Evolutionary conservation across 441 rosid genomes (phyloP), one percentile per base, ranked within the genome.

Genomic region (Isatis lusitanica): DNA sequence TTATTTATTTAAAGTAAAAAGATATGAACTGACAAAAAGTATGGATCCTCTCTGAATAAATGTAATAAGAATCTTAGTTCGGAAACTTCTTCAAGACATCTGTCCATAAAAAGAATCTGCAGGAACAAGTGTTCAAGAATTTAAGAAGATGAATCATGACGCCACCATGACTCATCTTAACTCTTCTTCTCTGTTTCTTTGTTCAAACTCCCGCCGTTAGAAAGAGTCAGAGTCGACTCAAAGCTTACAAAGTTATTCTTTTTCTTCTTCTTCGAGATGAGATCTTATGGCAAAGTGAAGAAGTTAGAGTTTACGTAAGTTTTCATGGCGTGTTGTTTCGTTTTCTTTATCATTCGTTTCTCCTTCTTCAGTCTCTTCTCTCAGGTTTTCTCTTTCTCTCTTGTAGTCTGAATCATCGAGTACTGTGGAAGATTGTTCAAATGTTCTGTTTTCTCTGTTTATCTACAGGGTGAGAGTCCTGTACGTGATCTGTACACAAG

Each of bases 341-440:
- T 85, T 85, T 86, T 88, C 81, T 9, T 9, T 12, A 57, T 87
- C 40, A 84, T 79, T 28, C 89, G 90, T 50, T 75, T 87, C 66
- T 76, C 81, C 57, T 76, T 77, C 71, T 85, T 88, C 47, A 67
- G 52, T 75, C 71, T 83, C 33, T 39, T 86, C 43, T 80, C 83
- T 66, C 87, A 74, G 86, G 91, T 88, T 30, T 50, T 18, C 7
- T 13, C 58, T 30, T 43, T 7, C 5, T 33, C 28, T 26, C 38
- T 56, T 16, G 17, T 28, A 38, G 47, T 31, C 26, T 26, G 4
- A 9, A 18, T 31, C 18, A 26, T 48, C 21, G 43, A 42, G 17
- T 46, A 39, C 31, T 7, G 1, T 30, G 5, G 4, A 57, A 17
- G 7, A 9, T 18, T 47, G 38, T 47, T 24, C 6, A 4, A 13